These are phyloP conservation scores for Lepidium aucheri DNA, from an alignment of 345 rosid genomes.

Conservation along the genomic window DNA sequence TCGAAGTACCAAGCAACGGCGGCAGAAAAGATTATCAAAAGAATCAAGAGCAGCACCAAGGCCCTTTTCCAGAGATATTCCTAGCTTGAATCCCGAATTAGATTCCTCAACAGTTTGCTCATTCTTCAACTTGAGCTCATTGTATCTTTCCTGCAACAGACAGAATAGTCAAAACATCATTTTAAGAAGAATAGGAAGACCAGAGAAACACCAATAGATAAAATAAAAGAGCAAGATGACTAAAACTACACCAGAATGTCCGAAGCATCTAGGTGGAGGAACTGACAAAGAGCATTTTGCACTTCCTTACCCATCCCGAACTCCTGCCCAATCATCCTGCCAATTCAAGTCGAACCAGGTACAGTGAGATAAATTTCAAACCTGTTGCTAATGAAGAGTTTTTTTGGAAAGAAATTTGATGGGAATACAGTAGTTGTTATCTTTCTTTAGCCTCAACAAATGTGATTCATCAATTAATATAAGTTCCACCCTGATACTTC, in stretches of 20 bases:
- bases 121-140: constrained; percentile 48
- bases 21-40: constrained; percentile 96
- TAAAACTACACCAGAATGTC: constrained; percentile 59
- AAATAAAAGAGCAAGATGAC: constrained; percentile 8
- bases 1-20: constrained; percentile 83
- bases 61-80: constrained; percentile 65
- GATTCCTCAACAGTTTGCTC: constrained; percentile 36
- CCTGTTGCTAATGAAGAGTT: background rate
- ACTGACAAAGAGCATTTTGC: constrained; percentile 49
- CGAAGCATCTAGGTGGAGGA: constrained; percentile 50
- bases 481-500: background rate
- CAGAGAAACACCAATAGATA: background rate
- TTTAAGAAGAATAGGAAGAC: constrained; percentile 12
- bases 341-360: constrained; percentile 21
- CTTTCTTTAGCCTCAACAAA: constrained; percentile 1
- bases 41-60: constrained; percentile 94
- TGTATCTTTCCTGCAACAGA: constrained; percentile 68
- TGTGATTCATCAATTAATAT: background rate
- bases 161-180: constrained; percentile 6
- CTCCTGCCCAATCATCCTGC: constrained; percentile 77
- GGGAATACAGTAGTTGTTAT: background rate
- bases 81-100: constrained; percentile 40
- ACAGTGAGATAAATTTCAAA: background rate
- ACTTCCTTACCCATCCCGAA: constrained; percentile 67
- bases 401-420: background rate